Evolutionary conservation across 768 basidiomycete species (phyloP), one percentile per base, ranked within the genome.

Genomic region (Asterophora lycoperdoides): DNA sequence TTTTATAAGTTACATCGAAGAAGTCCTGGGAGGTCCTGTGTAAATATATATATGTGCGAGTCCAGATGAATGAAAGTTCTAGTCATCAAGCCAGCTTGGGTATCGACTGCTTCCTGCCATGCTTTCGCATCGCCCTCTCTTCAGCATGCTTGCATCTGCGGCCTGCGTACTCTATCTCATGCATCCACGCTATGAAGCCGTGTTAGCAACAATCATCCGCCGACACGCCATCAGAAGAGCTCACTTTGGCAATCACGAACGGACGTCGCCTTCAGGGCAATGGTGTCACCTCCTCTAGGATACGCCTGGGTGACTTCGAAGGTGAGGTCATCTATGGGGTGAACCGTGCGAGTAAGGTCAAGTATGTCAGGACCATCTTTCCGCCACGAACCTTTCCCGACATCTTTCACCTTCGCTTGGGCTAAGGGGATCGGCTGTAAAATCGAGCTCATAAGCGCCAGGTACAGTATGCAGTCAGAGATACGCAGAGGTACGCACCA

Each of bases 341-440:
- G 52, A 41, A 10, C 47, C 26, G 11, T 44, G 30, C 42, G 13
- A 33, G 36, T 15, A 15, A 26, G 17, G 35, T 9, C n/a, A 23
- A 29, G 41, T 32, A 33, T 15, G 37, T 39, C 20, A 47, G 8
- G 28, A 11, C 6, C 23, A 23, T 15, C 14, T 6, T 14, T 33
- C n/a, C 17, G 37, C 38, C 6, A 59, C 72, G 14, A 42, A 79
- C 83, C 80, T 73, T 73, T 66, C n/a, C 71, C 72, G 4, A 65
- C 60, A 47, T 81, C 77, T 49, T 72, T 76, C 10, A 86, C 78
- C 55, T 77, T 75, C 15, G 83, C 75, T 56, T 87, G 82, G 4
- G 79, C 71, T n/a, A 89, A 68, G 0, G 83, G 79, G 39, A 89
- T 83, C n/a, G 87, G 87, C 89, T 89, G 53, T 18, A 35, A 18